Percentiles rank a stretch among this genome's conserved stretches.
phyloP scores from a whole-genome alignment of 331 rosid genomes.

The Quercus tomentella region DNA sequence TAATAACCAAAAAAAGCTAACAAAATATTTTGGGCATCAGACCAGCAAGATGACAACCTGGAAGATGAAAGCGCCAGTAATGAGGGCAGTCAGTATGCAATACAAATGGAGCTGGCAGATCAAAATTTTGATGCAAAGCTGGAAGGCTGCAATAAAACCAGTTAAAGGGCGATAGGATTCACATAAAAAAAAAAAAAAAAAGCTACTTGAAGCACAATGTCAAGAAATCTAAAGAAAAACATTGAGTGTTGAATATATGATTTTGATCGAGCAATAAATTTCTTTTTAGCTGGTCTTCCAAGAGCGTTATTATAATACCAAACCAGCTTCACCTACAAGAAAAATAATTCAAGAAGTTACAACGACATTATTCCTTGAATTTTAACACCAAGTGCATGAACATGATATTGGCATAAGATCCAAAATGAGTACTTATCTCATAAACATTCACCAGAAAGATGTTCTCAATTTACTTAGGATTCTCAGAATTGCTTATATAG shows the following conservation, averaged over 20 bases:
- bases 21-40: conserved; percentile 3
- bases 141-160: conserved; percentile 59
- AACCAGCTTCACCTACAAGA: conserved; percentile 84
- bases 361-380: background rate
- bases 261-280: conserved; percentile 84
- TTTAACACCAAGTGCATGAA: conserved; percentile 1
- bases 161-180: conserved; percentile 10
- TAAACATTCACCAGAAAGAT: background rate
- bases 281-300: conserved; percentile 89
- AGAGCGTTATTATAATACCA: conserved; percentile 98
- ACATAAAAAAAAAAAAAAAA: conserved; percentile 7
- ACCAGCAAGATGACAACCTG: conserved; percentile 52
- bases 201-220: conserved; percentile 18
- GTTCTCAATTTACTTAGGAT: background rate
- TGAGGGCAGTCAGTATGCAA: conserved; percentile 97
- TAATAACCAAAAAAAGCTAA: background rate
- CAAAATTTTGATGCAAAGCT: conserved; percentile 87
- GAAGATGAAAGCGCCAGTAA: conserved; percentile 95
- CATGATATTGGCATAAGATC: conserved; percentile 5
- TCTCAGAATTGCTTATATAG: background rate
- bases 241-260: conserved; percentile 50
- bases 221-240: conserved; percentile 19
- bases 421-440: background rate
- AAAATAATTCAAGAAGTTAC: conserved; percentile 20
- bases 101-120: conserved; percentile 91